These are phyloP conservation scores for Wickerhamiella bombiphila DNA, from an alignment of 805 yeast species.

Conservation along the genomic window DNA sequence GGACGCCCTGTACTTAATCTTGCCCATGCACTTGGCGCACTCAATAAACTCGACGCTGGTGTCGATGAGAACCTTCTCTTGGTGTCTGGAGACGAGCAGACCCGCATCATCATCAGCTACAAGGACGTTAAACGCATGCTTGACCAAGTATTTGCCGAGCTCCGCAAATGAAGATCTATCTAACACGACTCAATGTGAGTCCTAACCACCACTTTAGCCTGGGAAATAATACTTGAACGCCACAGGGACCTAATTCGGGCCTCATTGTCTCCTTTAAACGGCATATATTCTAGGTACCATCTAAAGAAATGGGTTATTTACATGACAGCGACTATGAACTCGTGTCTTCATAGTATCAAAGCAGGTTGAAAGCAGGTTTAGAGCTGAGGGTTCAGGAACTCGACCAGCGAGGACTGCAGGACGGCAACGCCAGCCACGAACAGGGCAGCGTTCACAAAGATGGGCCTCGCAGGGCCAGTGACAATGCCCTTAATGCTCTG, in stretches of 20 bases:
- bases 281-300: no score
- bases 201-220: no score
- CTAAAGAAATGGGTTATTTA: no score
- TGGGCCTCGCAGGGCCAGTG: constrained; percentile 18
- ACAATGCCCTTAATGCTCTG: constrained; percentile 16
- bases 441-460: constrained; percentile 16
- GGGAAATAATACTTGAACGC: no score
- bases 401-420: constrained; percentile 27
- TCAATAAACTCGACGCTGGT: constrained; percentile 89
- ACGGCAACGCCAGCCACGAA: constrained; percentile 25
- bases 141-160: constrained; percentile 50
- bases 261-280: no score
- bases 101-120: constrained; percentile 71
- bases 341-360: no score
- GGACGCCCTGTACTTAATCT: constrained; percentile 73
- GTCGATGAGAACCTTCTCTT: constrained; percentile 68
- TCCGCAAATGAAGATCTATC: constrained; percentile 18
- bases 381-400: constrained; percentile 26
- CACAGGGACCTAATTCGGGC: no score
- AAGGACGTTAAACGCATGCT: constrained; percentile 60
- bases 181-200: no score
- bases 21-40: constrained; percentile 59
- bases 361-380: no score
- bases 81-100: constrained; percentile 72
- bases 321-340: no score